phyloP scores from a whole-genome alignment of 768 basidiomycete genomes.

The Leccinum olivaceopallidum region DNA sequence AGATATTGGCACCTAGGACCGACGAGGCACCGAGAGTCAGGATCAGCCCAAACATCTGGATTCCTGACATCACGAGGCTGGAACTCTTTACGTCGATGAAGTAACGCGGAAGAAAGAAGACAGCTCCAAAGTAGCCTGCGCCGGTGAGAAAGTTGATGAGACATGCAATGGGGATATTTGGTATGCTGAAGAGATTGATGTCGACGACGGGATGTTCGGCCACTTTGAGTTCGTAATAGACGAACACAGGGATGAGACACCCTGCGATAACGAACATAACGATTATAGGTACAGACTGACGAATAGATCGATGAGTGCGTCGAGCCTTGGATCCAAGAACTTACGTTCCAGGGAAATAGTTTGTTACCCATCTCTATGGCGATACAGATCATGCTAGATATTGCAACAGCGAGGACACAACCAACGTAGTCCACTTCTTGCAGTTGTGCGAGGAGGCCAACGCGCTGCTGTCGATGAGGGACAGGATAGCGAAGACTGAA shows the following conservation, averaged over 20 bases:
- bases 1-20: slow-evolving; percentile 35
- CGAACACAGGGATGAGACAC: slow-evolving; percentile 35
- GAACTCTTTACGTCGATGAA: slow-evolving; percentile 39
- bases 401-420: slow-evolving; percentile 30
- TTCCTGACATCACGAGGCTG: slow-evolving; percentile 32
- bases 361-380: slow-evolving; percentile 42
- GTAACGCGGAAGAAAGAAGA: slow-evolving; percentile 41
- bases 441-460: slow-evolving; percentile 34
- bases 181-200: slow-evolving; percentile 33
- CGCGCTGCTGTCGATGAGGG: slow-evolving; percentile 32
- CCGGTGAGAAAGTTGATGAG: slow-evolving; percentile 40
- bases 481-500: slow-evolving; percentile 34
- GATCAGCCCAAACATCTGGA: slow-evolving; percentile 38
- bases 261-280: slow-evolving; percentile 30
- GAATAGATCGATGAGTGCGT: slow-evolving; percentile 6
- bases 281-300: slow-evolving; percentile 32
- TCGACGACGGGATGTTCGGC: slow-evolving; percentile 37
- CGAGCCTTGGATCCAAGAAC: slow-evolving; percentile 8
- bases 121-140: slow-evolving; percentile 38
- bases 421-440: slow-evolving; percentile 37
- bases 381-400: slow-evolving; percentile 37
- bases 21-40: slow-evolving; percentile 35
- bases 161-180: slow-evolving; percentile 37
- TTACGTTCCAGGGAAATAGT: slow-evolving; percentile 35
- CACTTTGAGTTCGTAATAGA: slow-evolving; percentile 36